A percentile compares a stretch with the other conserved stretches of the same genome.
Evolutionary conservation across 305 asterid species (phyloP).

Genomic region (Caryopteris hybrid): DNA sequence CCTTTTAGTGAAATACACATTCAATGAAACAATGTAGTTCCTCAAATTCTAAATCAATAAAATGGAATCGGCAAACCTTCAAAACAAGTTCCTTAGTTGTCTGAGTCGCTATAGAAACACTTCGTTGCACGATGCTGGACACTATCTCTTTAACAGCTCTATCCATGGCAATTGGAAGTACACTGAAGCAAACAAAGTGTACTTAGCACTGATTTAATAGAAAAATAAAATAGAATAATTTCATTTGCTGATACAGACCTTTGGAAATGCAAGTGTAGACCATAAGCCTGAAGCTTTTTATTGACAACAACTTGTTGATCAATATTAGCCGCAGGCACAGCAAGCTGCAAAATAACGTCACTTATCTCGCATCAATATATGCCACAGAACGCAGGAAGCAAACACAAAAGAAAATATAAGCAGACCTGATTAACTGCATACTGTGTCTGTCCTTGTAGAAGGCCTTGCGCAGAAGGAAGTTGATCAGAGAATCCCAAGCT

Average conservation of each 20-base stretch:
- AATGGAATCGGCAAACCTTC: constrained; percentile 48
- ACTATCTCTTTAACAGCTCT: constrained; percentile 94
- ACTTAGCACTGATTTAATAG: background rate
- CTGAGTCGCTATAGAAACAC: constrained; percentile 97
- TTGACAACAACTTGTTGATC: constrained; percentile 91
- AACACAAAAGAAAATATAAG: constrained; percentile 4
- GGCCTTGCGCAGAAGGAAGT: constrained; percentile 71
- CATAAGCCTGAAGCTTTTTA: constrained; percentile 64
- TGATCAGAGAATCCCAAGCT: constrained; percentile 75
- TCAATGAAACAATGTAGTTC: background rate
- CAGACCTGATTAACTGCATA: constrained; percentile 78
- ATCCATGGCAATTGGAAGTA: constrained; percentile 90
- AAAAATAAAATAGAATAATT: constrained; percentile 7
- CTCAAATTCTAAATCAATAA: background rate
- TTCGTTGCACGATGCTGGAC: constrained; percentile 81
- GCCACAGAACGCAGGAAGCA: constrained; percentile 1
- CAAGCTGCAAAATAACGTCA: constrained; percentile 48
- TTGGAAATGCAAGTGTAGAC: constrained; percentile 83
- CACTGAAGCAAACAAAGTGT: constrained; percentile 47
- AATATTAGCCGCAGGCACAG: constrained; percentile 68
- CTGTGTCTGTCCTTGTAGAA: constrained; percentile 65
- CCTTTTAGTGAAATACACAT: background rate
- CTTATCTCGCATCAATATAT: constrained; percentile 12
- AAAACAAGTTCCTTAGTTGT: constrained; percentile 94
- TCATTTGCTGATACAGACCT: constrained; percentile 51